phyloP scores from a whole-genome alignment of 257 asterid genomes.

The Rubia yunnanensis region DNA sequence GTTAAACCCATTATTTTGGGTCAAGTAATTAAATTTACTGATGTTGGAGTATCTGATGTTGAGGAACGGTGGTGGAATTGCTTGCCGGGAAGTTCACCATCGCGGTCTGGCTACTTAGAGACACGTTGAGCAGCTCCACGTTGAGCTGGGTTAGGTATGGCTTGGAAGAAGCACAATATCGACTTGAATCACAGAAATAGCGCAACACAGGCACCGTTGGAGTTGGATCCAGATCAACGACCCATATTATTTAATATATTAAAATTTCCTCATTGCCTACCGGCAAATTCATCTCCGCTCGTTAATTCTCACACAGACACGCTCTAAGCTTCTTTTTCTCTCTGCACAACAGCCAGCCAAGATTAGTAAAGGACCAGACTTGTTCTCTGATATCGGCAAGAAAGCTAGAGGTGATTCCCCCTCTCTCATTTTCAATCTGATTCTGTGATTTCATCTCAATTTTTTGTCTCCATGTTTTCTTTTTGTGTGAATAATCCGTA shows the following conservation, averaged over 20 bases:
- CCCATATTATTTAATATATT: neutral
- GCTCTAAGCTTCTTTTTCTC: neutral
- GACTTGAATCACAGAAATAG: no score
- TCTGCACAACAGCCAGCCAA: conserved; percentile 5
- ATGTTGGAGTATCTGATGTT: no score
- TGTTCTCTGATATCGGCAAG: conserved; percentile 90
- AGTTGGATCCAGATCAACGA: conserved; percentile 10
- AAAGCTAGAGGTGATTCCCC: no score
- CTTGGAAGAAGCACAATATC: neutral
- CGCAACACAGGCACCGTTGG: no score
- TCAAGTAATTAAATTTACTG: no score
- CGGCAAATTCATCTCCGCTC: conserved; percentile 3
- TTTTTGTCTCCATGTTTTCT: neutral
- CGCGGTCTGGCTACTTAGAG: neutral
- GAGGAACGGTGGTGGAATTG: no score
- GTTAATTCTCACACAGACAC: neutral
- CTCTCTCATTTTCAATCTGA: no score
- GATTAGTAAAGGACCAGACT: conserved; percentile 91
- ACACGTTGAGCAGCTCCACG: neutral
- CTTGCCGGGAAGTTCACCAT: neutral
- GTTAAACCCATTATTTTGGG: no score
- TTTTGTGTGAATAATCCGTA: neutral
- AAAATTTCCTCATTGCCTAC: neutral
- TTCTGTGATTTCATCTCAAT: no score
- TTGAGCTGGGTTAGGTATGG: neutral